phyloP scores from a whole-genome alignment of 257 asterid genomes.

The Solanum rostratum region DNA sequence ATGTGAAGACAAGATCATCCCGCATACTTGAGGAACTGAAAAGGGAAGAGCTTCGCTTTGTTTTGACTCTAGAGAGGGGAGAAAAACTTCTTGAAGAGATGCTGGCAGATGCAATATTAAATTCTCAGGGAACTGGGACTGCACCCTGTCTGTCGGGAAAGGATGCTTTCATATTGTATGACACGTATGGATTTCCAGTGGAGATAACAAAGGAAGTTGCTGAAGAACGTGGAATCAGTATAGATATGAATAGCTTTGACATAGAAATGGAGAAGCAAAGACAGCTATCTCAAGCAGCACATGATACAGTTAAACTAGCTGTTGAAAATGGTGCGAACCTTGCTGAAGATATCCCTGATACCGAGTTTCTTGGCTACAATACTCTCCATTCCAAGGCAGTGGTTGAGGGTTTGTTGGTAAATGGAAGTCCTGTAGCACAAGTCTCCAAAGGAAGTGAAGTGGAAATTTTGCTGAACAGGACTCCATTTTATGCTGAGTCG shows the following conservation, averaged over 20 bases:
- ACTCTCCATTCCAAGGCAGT: conserved; percentile 58
- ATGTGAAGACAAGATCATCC: conserved; percentile 43
- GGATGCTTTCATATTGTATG: conserved; percentile 81
- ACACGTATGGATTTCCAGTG: conserved; percentile 85
- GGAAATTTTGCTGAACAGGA: conserved; percentile 69
- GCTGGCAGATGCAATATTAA: conserved; percentile 44
- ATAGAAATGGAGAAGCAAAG: conserved; percentile 84
- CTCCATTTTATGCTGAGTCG: conserved; percentile 94
- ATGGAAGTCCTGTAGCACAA: conserved; percentile 53
- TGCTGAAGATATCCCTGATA: conserved; percentile 51
- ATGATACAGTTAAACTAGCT: conserved; percentile 65
- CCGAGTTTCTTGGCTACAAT: conserved; percentile 75
- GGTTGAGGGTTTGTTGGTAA: conserved; percentile 64
- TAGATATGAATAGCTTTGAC: conserved; percentile 68
- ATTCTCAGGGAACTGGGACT: conserved; percentile 27
- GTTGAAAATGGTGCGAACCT: conserved; percentile 70
- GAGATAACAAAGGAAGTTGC: conserved; percentile 94
- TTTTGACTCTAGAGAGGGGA: conserved; percentile 81
- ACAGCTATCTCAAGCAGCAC: conserved; percentile 95
- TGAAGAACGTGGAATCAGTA: conserved; percentile 58
- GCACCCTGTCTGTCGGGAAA: conserved; percentile 66
- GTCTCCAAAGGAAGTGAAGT: conserved; percentile 84
- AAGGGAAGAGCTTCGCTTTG: conserved; percentile 87
- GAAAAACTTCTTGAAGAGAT: conserved; percentile 81
- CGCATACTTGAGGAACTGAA: conserved; percentile 67